phyloP scores from a whole-genome alignment of 768 basidiomycete species.

The Leccinum olivaceopallidum region DNA sequence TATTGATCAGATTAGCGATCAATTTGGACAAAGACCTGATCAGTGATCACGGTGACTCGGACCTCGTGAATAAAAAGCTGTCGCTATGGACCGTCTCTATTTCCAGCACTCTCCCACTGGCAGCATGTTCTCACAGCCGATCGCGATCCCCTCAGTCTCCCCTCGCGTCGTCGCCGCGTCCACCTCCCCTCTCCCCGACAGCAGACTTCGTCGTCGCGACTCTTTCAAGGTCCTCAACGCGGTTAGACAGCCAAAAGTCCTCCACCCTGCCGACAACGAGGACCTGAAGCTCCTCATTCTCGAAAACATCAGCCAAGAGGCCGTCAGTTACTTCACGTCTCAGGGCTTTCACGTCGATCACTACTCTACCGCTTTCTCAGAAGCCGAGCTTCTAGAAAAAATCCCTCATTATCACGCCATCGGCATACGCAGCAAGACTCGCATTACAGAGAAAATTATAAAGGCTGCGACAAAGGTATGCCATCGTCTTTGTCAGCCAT shows the following conservation, averaged over 20 bases:
- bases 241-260: slow-evolving; percentile 62
- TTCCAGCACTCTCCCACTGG: slow-evolving; percentile 9
- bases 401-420: slow-evolving; percentile 88
- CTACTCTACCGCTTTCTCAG: slow-evolving; percentile 79
- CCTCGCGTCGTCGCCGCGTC: slow-evolving; percentile 47
- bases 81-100: slow-evolving; percentile 8
- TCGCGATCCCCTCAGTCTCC: slow-evolving; percentile 40
- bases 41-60: neutral
- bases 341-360: slow-evolving; percentile 95
- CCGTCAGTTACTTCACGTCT: slow-evolving; percentile 73
- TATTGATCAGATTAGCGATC: neutral
- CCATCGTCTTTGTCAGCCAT: neutral
- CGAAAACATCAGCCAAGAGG: slow-evolving; percentile 94
- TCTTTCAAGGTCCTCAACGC: slow-evolving; percentile 33
- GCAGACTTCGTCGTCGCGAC: slow-evolving; percentile 40
- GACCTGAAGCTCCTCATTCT: slow-evolving; percentile 81
- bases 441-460: slow-evolving; percentile 88
- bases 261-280: slow-evolving; percentile 83
- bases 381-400: slow-evolving; percentile 87
- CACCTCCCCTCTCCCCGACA: slow-evolving; percentile 55
- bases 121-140: slow-evolving; percentile 47
- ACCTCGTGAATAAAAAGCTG: slow-evolving; percentile 14
- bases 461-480: slow-evolving; percentile 83
- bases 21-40: neutral
- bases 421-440: slow-evolving; percentile 97